A percentile compares a stretch with the other conserved stretches of the same genome.
Evolutionary conservation across 2,329 filamentous ascomycete genomes (phyloP).

Genomic region (Xylaria sp.): DNA sequence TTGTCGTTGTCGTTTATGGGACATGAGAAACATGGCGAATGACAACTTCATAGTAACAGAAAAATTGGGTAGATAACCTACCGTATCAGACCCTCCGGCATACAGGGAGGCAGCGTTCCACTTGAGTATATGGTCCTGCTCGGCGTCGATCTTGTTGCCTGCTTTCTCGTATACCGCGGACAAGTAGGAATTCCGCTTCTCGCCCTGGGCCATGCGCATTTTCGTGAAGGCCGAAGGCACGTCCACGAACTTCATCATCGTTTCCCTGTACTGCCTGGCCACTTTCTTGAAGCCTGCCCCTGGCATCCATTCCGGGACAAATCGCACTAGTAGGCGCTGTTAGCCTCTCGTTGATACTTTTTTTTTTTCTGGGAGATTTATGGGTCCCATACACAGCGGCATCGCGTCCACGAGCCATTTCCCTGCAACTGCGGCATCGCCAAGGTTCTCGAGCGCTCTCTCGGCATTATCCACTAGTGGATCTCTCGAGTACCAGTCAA

Average conservation of each 20-base stretch:
- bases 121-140: conserved; percentile 21
- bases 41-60: neutral
- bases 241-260: conserved; percentile 13
- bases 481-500: conserved; percentile 27
- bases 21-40: neutral
- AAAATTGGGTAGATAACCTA: conserved; percentile 8
- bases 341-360: no score
- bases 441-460: conserved; percentile 27
- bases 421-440: conserved; percentile 16
- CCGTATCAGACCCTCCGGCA: conserved; percentile 30
- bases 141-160: conserved; percentile 3
- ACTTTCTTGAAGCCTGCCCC: conserved; percentile 32
- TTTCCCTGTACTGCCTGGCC: conserved; percentile 15
- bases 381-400: conserved; percentile 25
- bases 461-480: conserved; percentile 27
- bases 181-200: conserved; percentile 21
- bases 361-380: no score
- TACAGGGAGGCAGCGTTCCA: conserved; percentile 27
- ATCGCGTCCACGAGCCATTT: conserved; percentile 35
- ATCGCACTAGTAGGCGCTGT: conserved; percentile 12
- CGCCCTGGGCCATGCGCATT: conserved; percentile 20
- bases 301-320: conserved; percentile 35
- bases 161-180: conserved; percentile 8
- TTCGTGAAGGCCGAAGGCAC: conserved; percentile 29
- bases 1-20: neutral